These are phyloP conservation scores for Xylaria curta DNA, from an alignment of 495 filamentous ascomycete genomes.

Conservation along the genomic window DNA sequence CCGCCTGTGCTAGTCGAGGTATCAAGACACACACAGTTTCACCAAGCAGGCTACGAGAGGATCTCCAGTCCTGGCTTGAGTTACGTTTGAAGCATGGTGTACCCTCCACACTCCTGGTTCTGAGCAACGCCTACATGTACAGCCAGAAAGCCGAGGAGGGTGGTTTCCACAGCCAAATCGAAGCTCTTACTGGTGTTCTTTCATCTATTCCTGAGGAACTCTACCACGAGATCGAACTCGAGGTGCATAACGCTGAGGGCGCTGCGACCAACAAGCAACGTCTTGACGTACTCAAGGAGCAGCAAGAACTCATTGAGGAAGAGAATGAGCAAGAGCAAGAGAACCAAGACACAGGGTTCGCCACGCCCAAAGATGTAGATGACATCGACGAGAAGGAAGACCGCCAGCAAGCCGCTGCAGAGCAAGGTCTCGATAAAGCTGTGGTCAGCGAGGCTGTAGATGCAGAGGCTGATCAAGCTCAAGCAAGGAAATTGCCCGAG, in stretches of 20 bases:
- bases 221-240: constrained; percentile 99
- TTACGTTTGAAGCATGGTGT: constrained; percentile 91
- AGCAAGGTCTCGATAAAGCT: constrained; percentile 46
- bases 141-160: constrained; percentile 72
- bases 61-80: constrained; percentile 94
- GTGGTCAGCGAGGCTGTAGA: constrained; percentile 52
- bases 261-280: constrained; percentile 99
- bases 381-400: constrained; percentile 74
- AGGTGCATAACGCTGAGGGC: constrained; percentile 95
- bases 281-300: constrained; percentile 98
- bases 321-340: constrained; percentile 89
- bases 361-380: constrained; percentile 83
- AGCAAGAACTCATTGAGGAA: constrained; percentile 97
- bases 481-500: constrained; percentile 31
- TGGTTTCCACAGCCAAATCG: constrained; percentile 88
- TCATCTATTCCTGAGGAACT: constrained; percentile 96
- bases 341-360: constrained; percentile 70
- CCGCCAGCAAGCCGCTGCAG: constrained; percentile 45
- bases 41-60: constrained; percentile 84
- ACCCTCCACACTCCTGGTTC: constrained; percentile 90
- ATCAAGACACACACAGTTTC: constrained; percentile 91
- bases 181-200: constrained; percentile 88
- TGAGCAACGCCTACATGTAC: constrained; percentile 98
- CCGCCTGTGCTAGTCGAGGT: constrained; percentile 86
- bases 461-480: constrained; percentile 48